Evolutionary conservation across 495 filamentous ascomycete species (phyloP), one percentile per base, ranked within the genome.

Genomic region (Penicillium canescens): DNA sequence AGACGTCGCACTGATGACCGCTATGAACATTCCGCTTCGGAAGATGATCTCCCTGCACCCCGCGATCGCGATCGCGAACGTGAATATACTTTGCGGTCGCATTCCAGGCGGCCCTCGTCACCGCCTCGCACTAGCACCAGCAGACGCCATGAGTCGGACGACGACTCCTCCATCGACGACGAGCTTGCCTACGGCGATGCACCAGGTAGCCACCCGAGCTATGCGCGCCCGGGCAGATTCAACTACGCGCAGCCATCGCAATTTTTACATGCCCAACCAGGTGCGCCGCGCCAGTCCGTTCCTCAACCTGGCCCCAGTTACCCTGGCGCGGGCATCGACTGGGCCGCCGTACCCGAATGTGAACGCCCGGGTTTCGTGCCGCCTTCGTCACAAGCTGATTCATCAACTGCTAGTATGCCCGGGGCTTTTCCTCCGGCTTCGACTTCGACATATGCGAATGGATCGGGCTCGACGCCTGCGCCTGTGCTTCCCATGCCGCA

Each of bases 221-320:
- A 86, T 67, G 73, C 74, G 14, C 69, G 74, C 54, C 74, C 79
- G 0, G 69, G 71, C 24, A 70, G 65, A 37, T 84, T 72, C 57
- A 73, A 78, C 42, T 83, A 86, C 52, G 71, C 76, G 13, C 70
- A 70, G 54, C 66, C 75, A 0, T 52, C 62, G 47, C 71, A 78
- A 7, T 57, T 54, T 42, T 44, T 39, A 1, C 61, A 61, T 12
- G 20, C 59, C 10, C 67, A 71, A 35, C 58, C 68, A 3, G 55
- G 56, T 14, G 53, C 56, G 13, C 43, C 37, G 21, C 51, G 47
- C 34, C 49, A 65, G 49, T 46, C 61, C 24, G 36, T 52, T 12
- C 50, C 61, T 12, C 54, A 63, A 5, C 44, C 64, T 0, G 45
- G 56, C 4, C 26, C 48, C 13, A 23, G 20, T 11, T 43, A 51